Evolutionary conservation across 1,284 basidiomycete species (phyloP).

Genomic region (Tremellales sp.): DNA sequence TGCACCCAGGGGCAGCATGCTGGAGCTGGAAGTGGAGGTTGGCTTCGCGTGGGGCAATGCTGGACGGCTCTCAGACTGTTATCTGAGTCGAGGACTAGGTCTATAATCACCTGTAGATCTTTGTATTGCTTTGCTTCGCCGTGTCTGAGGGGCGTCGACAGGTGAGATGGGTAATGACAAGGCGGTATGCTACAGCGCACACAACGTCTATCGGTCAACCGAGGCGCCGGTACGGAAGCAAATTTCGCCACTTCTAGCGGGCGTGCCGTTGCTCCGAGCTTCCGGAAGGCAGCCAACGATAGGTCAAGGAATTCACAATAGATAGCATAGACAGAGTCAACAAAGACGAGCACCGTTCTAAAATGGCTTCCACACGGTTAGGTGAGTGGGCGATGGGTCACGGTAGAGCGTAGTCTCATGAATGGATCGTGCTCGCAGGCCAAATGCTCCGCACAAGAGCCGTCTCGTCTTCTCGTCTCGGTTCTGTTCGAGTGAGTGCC

Average conservation of each 20-base stretch:
- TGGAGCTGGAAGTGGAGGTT: background rate
- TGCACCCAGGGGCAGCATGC: conserved; percentile 25
- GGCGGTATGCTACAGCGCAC: too few species aligned
- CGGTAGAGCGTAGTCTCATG: background rate
- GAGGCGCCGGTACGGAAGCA: conserved; percentile 20
- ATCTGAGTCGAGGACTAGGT: too few species aligned
- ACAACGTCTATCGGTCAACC: too few species aligned
- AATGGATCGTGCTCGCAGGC: conserved; percentile 20
- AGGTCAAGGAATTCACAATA: too few species aligned
- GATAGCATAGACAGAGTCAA: too few species aligned
- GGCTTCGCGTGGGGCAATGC: too few species aligned
- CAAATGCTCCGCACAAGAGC: conserved; percentile 32
- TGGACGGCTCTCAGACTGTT: too few species aligned
- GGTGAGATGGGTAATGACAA: too few species aligned
- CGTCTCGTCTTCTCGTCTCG: conserved; percentile 3
- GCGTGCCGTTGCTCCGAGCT: too few species aligned
- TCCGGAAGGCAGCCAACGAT: conserved; percentile 1
- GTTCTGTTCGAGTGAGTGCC: conserved; percentile 11
- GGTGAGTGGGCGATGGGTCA: conserved; percentile 13
- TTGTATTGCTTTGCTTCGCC: too few species aligned
- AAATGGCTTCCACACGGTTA: conserved; percentile 32
- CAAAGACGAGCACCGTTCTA: conserved; percentile 9
- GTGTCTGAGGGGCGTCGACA: too few species aligned
- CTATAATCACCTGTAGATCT: too few species aligned
- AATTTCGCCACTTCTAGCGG: conserved; percentile 29